Percentiles rank a stretch among this genome's conserved stretches.
These are phyloP conservation scores for Pseudognaphalium luteoalbum DNA, from an alignment of 129 eudicot genomes.

Conservation along the genomic window DNA sequence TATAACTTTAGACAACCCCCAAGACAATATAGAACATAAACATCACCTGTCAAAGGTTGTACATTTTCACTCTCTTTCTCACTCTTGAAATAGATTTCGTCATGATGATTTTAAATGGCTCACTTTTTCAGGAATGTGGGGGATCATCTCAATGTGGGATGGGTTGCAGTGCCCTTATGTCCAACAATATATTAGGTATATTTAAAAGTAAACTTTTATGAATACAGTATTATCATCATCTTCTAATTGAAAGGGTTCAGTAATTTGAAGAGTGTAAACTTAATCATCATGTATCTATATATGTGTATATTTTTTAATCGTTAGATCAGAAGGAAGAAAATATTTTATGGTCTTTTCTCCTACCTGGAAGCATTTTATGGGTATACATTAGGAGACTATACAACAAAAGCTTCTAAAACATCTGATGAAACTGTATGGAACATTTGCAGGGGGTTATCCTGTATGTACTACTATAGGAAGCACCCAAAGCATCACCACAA, in stretches of 20 bases:
- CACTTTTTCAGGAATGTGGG: conserved; percentile 68
- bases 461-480: conserved; percentile 73
- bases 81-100: conserved; percentile 1
- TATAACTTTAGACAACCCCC: not conserved
- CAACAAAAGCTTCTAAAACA: conserved; percentile 8
- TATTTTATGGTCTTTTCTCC: not conserved
- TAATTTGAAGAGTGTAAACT: conserved; percentile 6
- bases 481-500: conserved; percentile 48
- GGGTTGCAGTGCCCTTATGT: conserved; percentile 91
- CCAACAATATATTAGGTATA: conserved; percentile 58
- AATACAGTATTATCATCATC: conserved; percentile 11
- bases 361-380: not conserved
- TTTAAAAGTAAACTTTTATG: conserved; percentile 9
- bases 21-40: not conserved
- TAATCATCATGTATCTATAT: not conserved
- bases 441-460: conserved; percentile 68
- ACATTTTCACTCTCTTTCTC: not conserved
- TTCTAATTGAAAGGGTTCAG: conserved; percentile 5
- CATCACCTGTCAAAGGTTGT: conserved; percentile 7
- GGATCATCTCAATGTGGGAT: conserved; percentile 80
- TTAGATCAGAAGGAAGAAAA: not conserved
- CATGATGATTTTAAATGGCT: conserved; percentile 23
- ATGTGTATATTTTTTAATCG: not conserved
- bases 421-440: conserved; percentile 12
- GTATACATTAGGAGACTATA: conserved; percentile 3